Evolutionary conservation across 2,329 filamentous ascomycete genomes (phyloP).

Genomic region (Pseudogymnoascus sp.): DNA sequence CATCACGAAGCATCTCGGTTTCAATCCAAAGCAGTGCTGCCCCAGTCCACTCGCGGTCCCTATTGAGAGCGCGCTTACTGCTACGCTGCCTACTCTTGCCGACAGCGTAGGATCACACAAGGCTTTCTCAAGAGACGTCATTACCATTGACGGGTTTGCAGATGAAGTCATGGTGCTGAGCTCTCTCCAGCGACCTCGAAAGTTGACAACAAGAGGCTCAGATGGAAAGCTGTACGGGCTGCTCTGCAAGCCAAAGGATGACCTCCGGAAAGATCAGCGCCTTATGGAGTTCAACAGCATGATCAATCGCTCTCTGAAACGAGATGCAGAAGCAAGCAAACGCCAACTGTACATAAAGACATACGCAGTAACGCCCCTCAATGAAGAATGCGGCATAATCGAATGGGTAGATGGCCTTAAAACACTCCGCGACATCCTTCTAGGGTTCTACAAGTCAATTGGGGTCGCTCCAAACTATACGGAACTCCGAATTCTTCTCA

Average conservation of each 20-base stretch:
- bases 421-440: slow-evolving; percentile 83
- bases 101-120: slow-evolving; percentile 71
- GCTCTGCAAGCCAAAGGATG: slow-evolving; percentile 96
- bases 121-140: slow-evolving; percentile 78
- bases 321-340: slow-evolving; percentile 83
- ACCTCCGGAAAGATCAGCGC: slow-evolving; percentile 92
- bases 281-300: slow-evolving; percentile 99
- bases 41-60: slow-evolving; percentile 85
- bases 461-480: slow-evolving; percentile 64
- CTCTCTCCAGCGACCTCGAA: slow-evolving; percentile 86
- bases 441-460: slow-evolving; percentile 69
- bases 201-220: slow-evolving; percentile 78
- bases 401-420: slow-evolving; percentile 98
- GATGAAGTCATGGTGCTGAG: slow-evolving; percentile 87
- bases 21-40: slow-evolving; percentile 72
- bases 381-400: slow-evolving; percentile 95
- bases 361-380: slow-evolving; percentile 91
- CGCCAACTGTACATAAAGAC: slow-evolving; percentile 92
- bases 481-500: slow-evolving; percentile 57
- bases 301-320: slow-evolving; percentile 91
- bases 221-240: slow-evolving; percentile 86
- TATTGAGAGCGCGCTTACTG: slow-evolving; percentile 75
- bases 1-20: slow-evolving; percentile 68
- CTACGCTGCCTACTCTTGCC: slow-evolving; percentile 67
- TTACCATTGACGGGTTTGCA: slow-evolving; percentile 72